A percentile compares a stretch with the other conserved stretches of the same genome.
phyloP scores from a whole-genome alignment of 352 stramenopile species.

The Thraustochytrium sp. region DNA sequence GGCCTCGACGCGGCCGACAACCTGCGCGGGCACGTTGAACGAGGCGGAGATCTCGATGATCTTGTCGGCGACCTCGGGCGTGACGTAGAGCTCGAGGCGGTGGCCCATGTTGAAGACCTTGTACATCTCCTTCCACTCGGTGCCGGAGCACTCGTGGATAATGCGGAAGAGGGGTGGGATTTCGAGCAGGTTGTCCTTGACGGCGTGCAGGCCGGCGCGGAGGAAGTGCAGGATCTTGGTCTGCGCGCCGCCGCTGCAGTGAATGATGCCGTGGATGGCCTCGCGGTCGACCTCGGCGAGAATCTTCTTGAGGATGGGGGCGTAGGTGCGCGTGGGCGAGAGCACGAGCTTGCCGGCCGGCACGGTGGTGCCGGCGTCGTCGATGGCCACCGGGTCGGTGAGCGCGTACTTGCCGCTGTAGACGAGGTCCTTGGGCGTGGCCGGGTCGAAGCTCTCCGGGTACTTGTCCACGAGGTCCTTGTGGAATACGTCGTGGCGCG shows the following conservation, averaged over 20 bases:
- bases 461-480: slow-evolving; percentile 48
- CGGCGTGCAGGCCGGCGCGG: slow-evolving; percentile 44
- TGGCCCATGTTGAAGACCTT: slow-evolving; percentile 56
- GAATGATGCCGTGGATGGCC: slow-evolving; percentile 50
- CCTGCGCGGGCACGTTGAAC: slow-evolving; percentile 47
- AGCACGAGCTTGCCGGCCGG: slow-evolving; percentile 53
- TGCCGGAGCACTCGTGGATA: slow-evolving; percentile 49
- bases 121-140: slow-evolving; percentile 54
- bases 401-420: slow-evolving; percentile 50
- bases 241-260: slow-evolving; percentile 53
- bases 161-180: slow-evolving; percentile 49
- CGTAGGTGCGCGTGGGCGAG: slow-evolving; percentile 53
- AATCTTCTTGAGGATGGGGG: slow-evolving; percentile 51
- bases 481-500: slow-evolving; percentile 52
- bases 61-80: slow-evolving; percentile 29
- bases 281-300: slow-evolving; percentile 43
- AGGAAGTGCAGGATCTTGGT: slow-evolving; percentile 53
- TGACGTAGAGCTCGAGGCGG: slow-evolving; percentile 52
- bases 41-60: slow-evolving; percentile 50
- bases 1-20: slow-evolving; percentile 48
- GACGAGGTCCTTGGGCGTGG: slow-evolving; percentile 46
- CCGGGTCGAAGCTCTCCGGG: slow-evolving; percentile 51
- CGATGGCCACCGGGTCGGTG: slow-evolving; percentile 42
- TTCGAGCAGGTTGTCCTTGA: slow-evolving; percentile 53
- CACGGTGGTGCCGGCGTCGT: slow-evolving; percentile 39